A percentile compares a stretch with the other conserved stretches of the same genome.
Conservation (phyloP, 225 moss, liverwort and hornwort genomes). For the Polytrichum formosum region DNA sequence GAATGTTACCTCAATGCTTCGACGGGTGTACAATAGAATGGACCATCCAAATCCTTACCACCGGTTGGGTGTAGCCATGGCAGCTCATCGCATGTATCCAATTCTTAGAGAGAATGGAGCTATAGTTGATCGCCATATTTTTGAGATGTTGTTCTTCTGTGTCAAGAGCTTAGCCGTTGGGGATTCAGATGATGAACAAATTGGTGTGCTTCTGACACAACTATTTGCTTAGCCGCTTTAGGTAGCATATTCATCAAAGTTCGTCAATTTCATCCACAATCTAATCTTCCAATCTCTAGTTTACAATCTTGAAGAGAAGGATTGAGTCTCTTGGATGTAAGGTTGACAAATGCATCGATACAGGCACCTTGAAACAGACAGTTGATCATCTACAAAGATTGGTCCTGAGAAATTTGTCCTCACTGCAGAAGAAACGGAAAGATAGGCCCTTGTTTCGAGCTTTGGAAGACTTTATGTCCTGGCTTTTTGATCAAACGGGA, state of each 20-base stretch:
- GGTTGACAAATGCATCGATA: conserved; percentile 10
- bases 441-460: conserved; percentile 63
- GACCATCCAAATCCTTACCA: conserved; percentile 93
- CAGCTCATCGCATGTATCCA: conserved; percentile 77
- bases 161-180: conserved; percentile 87
- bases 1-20: conserved; percentile 85
- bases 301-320: background rate
- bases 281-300: too few relatives aligned
- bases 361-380: conserved; percentile 85
- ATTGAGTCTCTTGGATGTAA: background rate
- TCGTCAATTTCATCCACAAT: too few relatives aligned
- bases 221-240: too few relatives aligned
- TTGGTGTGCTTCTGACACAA: conserved; percentile 38
- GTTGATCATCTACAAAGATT: conserved; percentile 68
- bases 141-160: conserved; percentile 82
- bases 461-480: conserved; percentile 65
- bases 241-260: too few relatives aligned
- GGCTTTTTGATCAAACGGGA: conserved; percentile 75
- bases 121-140: conserved; percentile 88
- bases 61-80: conserved; percentile 90
- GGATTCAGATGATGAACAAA: conserved; percentile 74
- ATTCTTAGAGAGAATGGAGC: conserved; percentile 70
- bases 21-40: conserved; percentile 87
- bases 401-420: conserved; percentile 61
- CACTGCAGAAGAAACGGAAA: conserved; percentile 58